These are phyloP conservation scores for Pythium rishiriense DNA, from an alignment of 352 stramenopile genomes.

Conservation along the genomic window DNA sequence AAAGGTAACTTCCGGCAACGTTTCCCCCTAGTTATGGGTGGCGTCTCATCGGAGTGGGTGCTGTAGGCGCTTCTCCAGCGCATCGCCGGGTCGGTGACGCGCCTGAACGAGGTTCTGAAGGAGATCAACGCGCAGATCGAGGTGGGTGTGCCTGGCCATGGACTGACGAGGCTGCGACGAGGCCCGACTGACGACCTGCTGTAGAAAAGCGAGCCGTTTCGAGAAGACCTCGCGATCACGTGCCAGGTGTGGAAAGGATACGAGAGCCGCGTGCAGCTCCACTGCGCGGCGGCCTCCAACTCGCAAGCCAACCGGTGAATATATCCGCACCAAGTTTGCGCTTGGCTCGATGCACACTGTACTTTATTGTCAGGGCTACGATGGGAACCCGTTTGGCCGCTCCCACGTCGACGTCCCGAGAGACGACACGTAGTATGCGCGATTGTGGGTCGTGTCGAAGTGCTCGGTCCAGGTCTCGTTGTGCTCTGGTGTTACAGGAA, in stretches of 20 bases:
- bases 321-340: neutral
- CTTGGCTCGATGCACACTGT: neutral
- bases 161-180: neutral
- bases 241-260: slow-evolving; percentile 86
- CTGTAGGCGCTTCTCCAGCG: slow-evolving; percentile 66
- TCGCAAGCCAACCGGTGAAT: slow-evolving; percentile 18
- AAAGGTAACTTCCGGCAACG: slow-evolving; percentile 37
- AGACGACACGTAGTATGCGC: slow-evolving; percentile 37
- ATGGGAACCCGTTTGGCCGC: neutral
- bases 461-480: slow-evolving; percentile 34
- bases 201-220: slow-evolving; percentile 79
- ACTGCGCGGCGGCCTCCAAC: slow-evolving; percentile 35
- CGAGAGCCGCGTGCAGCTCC: slow-evolving; percentile 77
- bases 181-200: neutral
- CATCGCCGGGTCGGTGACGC: slow-evolving; percentile 73
- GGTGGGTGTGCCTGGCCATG: slow-evolving; percentile 28
- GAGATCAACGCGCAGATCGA: slow-evolving; percentile 87
- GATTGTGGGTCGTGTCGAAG: slow-evolving; percentile 28
- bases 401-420: slow-evolving; percentile 33
- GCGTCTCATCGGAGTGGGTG: neutral
- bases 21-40: neutral
- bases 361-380: neutral
- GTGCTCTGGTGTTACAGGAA: neutral
- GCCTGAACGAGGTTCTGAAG: slow-evolving; percentile 80
- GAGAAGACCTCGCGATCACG: slow-evolving; percentile 69